A percentile compares a stretch with the other conserved stretches of the same genome.
Evolutionary conservation across 805 yeast genomes (phyloP).

Genomic region (Wickerhamiella lipophila): DNA sequence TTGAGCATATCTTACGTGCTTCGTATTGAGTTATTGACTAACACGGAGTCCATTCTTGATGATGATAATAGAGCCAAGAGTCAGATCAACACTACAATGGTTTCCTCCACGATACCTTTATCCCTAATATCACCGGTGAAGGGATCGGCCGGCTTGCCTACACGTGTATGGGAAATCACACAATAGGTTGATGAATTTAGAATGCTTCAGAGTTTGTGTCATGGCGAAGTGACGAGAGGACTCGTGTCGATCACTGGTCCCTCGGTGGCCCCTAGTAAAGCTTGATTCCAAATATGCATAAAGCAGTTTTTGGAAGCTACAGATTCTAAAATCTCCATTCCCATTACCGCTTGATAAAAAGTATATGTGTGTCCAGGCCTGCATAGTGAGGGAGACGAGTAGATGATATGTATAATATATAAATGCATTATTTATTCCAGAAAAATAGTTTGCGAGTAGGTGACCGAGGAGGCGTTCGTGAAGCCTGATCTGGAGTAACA

Average conservation of each 20-base stretch:
- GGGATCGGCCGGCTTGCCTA: conserved; percentile 16
- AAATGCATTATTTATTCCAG: conserved; percentile 1
- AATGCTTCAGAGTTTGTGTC: no score
- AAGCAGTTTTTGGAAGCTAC: no score
- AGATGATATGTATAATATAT: neutral
- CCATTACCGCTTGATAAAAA: no score
- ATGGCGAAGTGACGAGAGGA: no score
- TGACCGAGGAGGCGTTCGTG: neutral
- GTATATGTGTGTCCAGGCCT: no score
- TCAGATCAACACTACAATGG: neutral
- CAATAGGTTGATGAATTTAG: neutral
- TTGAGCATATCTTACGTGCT: neutral
- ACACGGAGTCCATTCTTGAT: neutral
- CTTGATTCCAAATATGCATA: no score
- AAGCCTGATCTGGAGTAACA: neutral
- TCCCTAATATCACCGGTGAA: conserved; percentile 17
- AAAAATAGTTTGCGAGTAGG: conserved; percentile 7
- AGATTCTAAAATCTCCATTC: no score
- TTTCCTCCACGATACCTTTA: conserved; percentile 18
- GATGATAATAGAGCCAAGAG: neutral
- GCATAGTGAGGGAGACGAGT: neutral
- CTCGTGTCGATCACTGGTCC: no score
- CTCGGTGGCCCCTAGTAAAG: no score
- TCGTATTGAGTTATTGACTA: neutral
- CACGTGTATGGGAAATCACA: conserved; percentile 17